These are phyloP conservation scores for Claviceps arundinis DNA, from an alignment of 2,329 filamentous ascomycete genomes.

Conservation along the genomic window DNA sequence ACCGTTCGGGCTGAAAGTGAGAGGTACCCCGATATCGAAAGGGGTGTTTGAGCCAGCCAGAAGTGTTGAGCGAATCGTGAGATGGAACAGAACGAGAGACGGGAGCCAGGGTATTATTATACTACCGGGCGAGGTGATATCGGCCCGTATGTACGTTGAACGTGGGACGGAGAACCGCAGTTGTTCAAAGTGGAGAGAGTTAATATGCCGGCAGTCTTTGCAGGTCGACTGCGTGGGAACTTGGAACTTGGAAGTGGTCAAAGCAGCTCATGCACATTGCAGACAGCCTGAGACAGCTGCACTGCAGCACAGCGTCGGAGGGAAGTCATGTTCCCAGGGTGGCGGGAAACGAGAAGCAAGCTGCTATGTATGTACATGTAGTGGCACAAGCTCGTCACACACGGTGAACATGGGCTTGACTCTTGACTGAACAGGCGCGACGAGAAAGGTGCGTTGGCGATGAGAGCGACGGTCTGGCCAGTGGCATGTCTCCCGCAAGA, in stretches of 20 bases:
- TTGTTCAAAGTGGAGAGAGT: background rate
- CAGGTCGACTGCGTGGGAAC: background rate
- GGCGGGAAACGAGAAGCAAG: slow-evolving; percentile 23
- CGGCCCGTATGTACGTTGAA: slow-evolving; percentile 7
- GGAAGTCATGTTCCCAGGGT: slow-evolving; percentile 40
- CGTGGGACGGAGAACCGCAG: slow-evolving; percentile 6
- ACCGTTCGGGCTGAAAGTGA: background rate
- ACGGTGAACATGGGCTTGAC: slow-evolving; percentile 10
- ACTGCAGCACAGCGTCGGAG: slow-evolving; percentile 21
- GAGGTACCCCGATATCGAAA: background rate
- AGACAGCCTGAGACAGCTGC: slow-evolving; percentile 4
- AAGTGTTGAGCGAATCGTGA: background rate
- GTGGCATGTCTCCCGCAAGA: background rate
- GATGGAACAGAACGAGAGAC: background rate
- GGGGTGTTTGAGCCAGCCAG: background rate
- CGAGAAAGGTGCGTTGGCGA: background rate
- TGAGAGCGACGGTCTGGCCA: background rate
- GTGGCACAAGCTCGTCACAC: slow-evolving; percentile 15
- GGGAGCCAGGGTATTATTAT: slow-evolving; percentile 3
- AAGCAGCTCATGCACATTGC: background rate
- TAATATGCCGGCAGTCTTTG: background rate
- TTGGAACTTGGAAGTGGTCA: too few relatives aligned
- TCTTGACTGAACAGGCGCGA: slow-evolving; percentile 4
- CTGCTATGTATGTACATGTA: slow-evolving; percentile 1
- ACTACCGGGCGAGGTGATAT: slow-evolving; percentile 11